These are phyloP conservation scores for Ogataea nonfermentans DNA, from an alignment of 805 yeast genomes.

Conservation along the genomic window DNA sequence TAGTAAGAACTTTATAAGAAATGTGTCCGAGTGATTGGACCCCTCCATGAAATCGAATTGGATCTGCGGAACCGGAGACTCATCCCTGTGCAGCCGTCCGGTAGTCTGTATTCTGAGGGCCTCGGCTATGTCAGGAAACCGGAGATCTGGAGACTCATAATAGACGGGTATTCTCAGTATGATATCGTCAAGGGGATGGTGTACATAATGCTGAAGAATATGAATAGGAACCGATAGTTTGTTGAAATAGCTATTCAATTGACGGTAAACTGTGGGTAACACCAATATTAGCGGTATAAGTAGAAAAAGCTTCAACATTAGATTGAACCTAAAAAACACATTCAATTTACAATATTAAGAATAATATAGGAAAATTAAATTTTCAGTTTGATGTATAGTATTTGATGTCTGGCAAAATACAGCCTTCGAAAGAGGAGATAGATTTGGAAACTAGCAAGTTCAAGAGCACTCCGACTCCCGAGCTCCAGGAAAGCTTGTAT, in stretches of 20 bases:
- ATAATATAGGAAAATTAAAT: not conserved
- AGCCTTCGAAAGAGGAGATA: slow-evolving; percentile 32
- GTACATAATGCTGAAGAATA: not conserved
- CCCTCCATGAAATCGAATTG: slow-evolving; percentile 23
- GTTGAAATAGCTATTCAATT: not conserved
- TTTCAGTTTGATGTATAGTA: not conserved
- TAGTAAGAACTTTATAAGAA: slow-evolving; percentile 22
- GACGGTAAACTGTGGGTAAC: not conserved
- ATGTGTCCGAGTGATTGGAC: slow-evolving; percentile 16
- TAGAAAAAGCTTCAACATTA: no score
- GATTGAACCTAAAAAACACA: no score
- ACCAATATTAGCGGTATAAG: not conserved
- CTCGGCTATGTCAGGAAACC: slow-evolving; percentile 64
- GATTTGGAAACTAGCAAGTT: slow-evolving; percentile 30
- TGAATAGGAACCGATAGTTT: not conserved
- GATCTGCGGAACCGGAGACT: slow-evolving; percentile 18
- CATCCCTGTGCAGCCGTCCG: slow-evolving; percentile 35
- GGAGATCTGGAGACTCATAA: slow-evolving; percentile 42
- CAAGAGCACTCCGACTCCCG: slow-evolving; percentile 40
- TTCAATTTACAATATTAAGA: no score
- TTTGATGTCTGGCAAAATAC: slow-evolving; percentile 32
- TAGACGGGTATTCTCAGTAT: slow-evolving; percentile 43
- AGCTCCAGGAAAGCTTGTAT: slow-evolving; percentile 63
- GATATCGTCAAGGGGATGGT: slow-evolving; percentile 41
- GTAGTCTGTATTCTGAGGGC: slow-evolving; percentile 51